Percentiles rank a stretch among this genome's conserved stretches.
Evolutionary conservation across 2,329 filamentous ascomycete species (phyloP).

Genomic region (Aspergillus novofumigatus): DNA sequence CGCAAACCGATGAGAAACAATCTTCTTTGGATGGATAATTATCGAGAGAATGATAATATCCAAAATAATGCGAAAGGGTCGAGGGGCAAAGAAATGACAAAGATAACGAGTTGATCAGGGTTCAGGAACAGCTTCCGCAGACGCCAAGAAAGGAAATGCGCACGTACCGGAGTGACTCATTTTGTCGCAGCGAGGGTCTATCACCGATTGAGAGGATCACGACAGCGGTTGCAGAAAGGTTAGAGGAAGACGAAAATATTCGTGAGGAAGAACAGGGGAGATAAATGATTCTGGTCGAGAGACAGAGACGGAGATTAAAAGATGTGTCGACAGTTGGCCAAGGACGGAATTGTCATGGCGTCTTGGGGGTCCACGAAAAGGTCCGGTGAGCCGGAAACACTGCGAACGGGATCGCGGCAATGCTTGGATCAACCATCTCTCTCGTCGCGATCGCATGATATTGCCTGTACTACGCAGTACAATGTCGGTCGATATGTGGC

Average conservation of each 20-base stretch:
- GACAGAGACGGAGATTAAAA: neutral
- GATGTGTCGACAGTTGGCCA: neutral
- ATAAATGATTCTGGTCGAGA: neutral
- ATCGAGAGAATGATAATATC: neutral
- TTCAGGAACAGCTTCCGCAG: constrained; percentile 2
- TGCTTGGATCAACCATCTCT: neutral
- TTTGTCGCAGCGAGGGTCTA: neutral
- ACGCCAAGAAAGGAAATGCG: constrained; percentile 6
- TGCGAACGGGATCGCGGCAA: neutral
- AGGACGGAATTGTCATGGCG: neutral
- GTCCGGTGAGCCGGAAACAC: neutral
- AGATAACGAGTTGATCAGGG: neutral
- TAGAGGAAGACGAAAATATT: neutral
- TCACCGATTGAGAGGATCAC: neutral
- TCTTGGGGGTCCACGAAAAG: neutral
- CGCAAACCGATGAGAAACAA: neutral
- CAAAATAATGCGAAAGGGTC: constrained; percentile 4
- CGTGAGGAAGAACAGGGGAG: neutral
- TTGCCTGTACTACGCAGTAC: neutral
- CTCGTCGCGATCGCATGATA: neutral
- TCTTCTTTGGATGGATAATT: neutral
- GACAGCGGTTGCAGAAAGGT: neutral
- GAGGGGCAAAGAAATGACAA: neutral
- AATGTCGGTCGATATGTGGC: neutral
- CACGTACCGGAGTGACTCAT: neutral